Conservation (phyloP, 2,329 filamentous ascomycete species). For the Pestalotiopsis sp. region DNA sequence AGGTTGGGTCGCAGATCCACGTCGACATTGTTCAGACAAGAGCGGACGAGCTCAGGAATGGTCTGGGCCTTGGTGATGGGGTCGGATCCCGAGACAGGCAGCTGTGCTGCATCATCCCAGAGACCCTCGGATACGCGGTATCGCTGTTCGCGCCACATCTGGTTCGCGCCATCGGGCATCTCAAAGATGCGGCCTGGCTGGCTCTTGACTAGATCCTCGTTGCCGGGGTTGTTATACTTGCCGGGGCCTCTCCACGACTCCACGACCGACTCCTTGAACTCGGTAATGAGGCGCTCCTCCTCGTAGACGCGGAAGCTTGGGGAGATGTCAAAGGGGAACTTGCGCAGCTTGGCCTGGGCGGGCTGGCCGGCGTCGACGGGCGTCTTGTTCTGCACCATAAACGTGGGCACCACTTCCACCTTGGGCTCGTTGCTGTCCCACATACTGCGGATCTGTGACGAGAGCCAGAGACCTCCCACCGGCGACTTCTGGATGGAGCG, state of each 20-base stretch:
- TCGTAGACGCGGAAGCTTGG: constrained; percentile 80
- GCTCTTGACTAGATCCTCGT: constrained; percentile 74
- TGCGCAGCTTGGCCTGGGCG: constrained; percentile 74
- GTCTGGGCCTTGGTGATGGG: constrained; percentile 73
- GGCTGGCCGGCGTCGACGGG: constrained; percentile 85
- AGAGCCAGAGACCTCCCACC: constrained; percentile 87
- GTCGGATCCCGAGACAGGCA: constrained; percentile 48
- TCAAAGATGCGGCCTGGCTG: constrained; percentile 88
- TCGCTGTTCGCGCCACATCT: constrained; percentile 88
- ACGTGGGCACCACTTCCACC: constrained; percentile 80
- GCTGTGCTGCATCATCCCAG: constrained; percentile 83
- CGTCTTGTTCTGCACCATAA: constrained; percentile 84
- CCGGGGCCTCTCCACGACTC: constrained; percentile 88
- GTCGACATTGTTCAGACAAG: constrained; percentile 78
- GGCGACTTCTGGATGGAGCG: constrained; percentile 85
- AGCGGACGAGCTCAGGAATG: constrained; percentile 80
- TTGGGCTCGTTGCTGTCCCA: constrained; percentile 72
- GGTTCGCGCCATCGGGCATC: constrained; percentile 95
- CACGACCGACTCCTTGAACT: constrained; percentile 97
- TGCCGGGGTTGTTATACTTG: constrained; percentile 64
- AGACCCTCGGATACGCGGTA: constrained; percentile 86
- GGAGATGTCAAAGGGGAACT: constrained; percentile 63
- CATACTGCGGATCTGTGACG: constrained; percentile 81
- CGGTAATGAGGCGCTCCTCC: constrained; percentile 89
- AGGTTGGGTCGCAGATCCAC: constrained; percentile 85